A percentile compares a stretch with the other conserved stretches of the same genome.
Conservation (phyloP, 2,329 filamentous ascomycete species). For the Neonectria faginata region DNA sequence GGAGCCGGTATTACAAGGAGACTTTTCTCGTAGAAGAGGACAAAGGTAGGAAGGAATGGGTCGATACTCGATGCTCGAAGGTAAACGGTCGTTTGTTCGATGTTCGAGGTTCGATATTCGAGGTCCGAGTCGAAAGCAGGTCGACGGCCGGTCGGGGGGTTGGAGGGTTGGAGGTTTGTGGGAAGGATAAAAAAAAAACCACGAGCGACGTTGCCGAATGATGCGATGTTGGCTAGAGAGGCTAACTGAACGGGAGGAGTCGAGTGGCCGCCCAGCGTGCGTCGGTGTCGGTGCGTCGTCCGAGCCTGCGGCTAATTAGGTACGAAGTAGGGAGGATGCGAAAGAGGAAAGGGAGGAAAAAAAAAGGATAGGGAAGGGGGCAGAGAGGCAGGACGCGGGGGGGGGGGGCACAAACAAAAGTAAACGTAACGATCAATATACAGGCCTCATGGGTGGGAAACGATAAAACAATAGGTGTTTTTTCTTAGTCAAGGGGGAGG, state of each 20-base stretch:
- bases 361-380: slow-evolving; percentile 33
- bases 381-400: slow-evolving; percentile 22
- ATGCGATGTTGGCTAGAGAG: slow-evolving; percentile 42
- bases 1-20: slow-evolving; percentile 52
- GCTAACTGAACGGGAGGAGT: slow-evolving; percentile 36
- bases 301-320: slow-evolving; percentile 45
- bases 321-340: slow-evolving; percentile 29
- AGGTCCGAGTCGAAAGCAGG: slow-evolving; percentile 33
- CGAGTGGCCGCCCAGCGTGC: slow-evolving; percentile 44
- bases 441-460: slow-evolving; percentile 49
- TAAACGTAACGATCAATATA: slow-evolving; percentile 51
- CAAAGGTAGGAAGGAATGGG: slow-evolving; percentile 33
- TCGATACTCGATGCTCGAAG: slow-evolving; percentile 12
- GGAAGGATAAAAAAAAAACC: slow-evolving; percentile 15
- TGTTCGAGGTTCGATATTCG: slow-evolving; percentile 17
- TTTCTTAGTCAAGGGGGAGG: slow-evolving; percentile 25
- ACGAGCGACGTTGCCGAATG: slow-evolving; percentile 27
- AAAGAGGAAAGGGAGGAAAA: slow-evolving; percentile 38
- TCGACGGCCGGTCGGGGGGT: slow-evolving; percentile 36
- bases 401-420: slow-evolving; percentile 45
- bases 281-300: slow-evolving; percentile 48
- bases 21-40: slow-evolving; percentile 45
- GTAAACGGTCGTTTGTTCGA: slow-evolving; percentile 2
- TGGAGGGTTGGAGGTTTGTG: slow-evolving; percentile 17
- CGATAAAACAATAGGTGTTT: slow-evolving; percentile 39